phyloP scores from a whole-genome alignment of 768 basidiomycete genomes.

The Lepiota venenata region DNA sequence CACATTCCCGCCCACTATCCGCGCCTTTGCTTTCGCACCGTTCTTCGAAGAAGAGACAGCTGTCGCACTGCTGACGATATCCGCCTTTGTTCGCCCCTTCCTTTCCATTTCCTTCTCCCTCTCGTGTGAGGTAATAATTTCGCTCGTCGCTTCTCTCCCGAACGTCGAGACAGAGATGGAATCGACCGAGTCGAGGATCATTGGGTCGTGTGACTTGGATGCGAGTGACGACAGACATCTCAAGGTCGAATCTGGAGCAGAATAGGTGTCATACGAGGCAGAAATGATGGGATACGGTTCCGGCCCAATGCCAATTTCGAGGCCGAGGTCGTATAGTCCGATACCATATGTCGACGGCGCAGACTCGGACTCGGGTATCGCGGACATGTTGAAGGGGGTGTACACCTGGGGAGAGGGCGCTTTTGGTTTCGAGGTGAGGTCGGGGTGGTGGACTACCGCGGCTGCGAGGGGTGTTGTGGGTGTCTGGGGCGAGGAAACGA shows the following conservation, averaged over 20 bases:
- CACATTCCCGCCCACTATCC: constrained; percentile 6
- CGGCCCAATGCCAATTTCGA: not conserved
- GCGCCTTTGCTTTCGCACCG: constrained; percentile 7
- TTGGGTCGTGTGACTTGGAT: constrained; percentile 7
- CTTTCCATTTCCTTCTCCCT: not conserved
- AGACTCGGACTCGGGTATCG: not conserved
- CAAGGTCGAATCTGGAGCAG: not conserved
- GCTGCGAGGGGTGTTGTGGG: constrained; percentile 14
- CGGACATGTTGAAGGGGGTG: constrained; percentile 5
- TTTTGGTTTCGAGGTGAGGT: not conserved
- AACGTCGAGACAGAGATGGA: not conserved
- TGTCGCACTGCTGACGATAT: constrained; percentile 10
- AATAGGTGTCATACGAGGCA: not conserved
- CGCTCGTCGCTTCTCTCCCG: not conserved
- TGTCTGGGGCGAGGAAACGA: constrained; percentile 16
- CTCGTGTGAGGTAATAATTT: constrained; percentile 4
- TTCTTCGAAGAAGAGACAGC: constrained; percentile 10
- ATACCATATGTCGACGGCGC: not conserved
- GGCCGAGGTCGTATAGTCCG: not conserved
- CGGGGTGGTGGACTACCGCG: constrained; percentile 4
- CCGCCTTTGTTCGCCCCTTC: constrained; percentile 4
- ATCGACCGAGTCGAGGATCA: constrained; percentile 1
- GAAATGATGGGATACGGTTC: constrained; percentile 10
- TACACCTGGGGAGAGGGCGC: constrained; percentile 12
- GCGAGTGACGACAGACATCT: not conserved